Conservation (phyloP, 2,329 filamentous ascomycete species). For the Epichloe glyceriae region DNA sequence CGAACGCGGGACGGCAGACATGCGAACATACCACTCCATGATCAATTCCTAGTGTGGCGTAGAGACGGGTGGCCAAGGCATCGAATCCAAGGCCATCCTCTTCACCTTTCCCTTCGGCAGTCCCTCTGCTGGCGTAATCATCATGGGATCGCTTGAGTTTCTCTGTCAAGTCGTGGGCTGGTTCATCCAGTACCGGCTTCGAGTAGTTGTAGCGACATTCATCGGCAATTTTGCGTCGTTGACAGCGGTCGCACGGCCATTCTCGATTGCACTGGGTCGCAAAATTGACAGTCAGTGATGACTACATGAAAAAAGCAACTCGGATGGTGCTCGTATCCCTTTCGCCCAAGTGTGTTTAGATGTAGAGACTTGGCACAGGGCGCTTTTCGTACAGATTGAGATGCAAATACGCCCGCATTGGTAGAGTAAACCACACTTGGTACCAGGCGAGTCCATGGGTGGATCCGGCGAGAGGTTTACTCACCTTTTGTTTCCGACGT, state of each 20-base stretch:
- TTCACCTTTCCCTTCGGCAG: not conserved
- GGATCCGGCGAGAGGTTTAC: not conserved
- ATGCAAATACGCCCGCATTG: too few species aligned
- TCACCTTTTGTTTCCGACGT: constrained; percentile 26
- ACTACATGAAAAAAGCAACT: not conserved
- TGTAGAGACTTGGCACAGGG: too few species aligned
- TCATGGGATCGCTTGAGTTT: constrained; percentile 3
- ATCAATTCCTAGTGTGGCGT: constrained; percentile 12
- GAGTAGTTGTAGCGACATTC: constrained; percentile 16
- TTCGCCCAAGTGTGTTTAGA: too few species aligned
- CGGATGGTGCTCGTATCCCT: too few species aligned
- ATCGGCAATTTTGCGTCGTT: constrained; percentile 17
- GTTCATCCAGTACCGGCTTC: not conserved
- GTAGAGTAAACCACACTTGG: too few species aligned
- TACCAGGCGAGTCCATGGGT: too few species aligned
- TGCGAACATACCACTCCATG: constrained; percentile 4
- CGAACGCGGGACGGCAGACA: not conserved
- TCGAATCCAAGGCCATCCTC: constrained; percentile 8
- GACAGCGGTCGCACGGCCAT: constrained; percentile 21
- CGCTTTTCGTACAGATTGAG: too few species aligned
- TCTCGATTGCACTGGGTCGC: constrained; percentile 17
- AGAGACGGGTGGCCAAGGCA: constrained; percentile 11
- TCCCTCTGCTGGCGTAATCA: constrained; percentile 1
- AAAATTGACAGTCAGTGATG: not conserved
- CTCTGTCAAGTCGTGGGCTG: constrained; percentile 2